Conservation (phyloP, 1,284 basidiomycete species). For the Marasmius sp. region DNA sequence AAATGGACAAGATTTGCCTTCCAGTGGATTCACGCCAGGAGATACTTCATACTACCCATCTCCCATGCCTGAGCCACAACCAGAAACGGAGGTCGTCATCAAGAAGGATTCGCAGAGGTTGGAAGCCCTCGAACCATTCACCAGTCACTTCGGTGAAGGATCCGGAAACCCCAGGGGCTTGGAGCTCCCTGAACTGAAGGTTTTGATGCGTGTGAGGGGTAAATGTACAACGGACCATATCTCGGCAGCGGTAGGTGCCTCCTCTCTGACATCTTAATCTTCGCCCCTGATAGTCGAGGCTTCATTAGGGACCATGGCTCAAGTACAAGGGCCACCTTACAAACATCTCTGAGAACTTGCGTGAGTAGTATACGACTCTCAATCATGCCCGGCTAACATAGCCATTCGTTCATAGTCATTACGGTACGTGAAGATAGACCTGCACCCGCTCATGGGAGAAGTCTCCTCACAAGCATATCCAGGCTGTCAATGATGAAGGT, state of each 20-base stretch:
- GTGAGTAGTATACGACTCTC: conserved; percentile 47
- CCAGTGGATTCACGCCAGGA: conserved; percentile 81
- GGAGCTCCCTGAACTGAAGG: conserved; percentile 82
- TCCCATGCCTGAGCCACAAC: conserved; percentile 74
- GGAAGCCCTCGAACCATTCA: conserved; percentile 87
- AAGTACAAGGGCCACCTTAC: conserved; percentile 98
- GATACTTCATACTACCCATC: conserved; percentile 80
- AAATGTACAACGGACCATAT: conserved; percentile 99
- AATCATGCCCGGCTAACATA: neutral
- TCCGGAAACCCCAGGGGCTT: conserved; percentile 52
- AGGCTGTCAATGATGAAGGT: conserved; percentile 91
- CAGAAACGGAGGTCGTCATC: conserved; percentile 82
- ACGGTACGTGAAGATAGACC: conserved; percentile 29
- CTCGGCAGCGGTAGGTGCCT: conserved; percentile 76
- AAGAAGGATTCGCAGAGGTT: conserved; percentile 81
- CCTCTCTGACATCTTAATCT: neutral
- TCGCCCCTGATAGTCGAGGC: conserved; percentile 4
- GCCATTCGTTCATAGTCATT: conserved; percentile 31
- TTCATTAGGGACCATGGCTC: conserved; percentile 84
- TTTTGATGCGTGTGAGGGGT: conserved; percentile 89
- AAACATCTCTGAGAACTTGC: conserved; percentile 95
- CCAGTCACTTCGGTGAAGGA: conserved; percentile 67
- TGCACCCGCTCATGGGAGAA: conserved; percentile 17
- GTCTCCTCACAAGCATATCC: conserved; percentile 3
- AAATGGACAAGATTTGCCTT: conserved; percentile 81